Evolutionary conservation across 495 filamentous ascomycete genomes (phyloP), one percentile per base, ranked within the genome.

Genomic region (Melanomma pulvis-pyrius): DNA sequence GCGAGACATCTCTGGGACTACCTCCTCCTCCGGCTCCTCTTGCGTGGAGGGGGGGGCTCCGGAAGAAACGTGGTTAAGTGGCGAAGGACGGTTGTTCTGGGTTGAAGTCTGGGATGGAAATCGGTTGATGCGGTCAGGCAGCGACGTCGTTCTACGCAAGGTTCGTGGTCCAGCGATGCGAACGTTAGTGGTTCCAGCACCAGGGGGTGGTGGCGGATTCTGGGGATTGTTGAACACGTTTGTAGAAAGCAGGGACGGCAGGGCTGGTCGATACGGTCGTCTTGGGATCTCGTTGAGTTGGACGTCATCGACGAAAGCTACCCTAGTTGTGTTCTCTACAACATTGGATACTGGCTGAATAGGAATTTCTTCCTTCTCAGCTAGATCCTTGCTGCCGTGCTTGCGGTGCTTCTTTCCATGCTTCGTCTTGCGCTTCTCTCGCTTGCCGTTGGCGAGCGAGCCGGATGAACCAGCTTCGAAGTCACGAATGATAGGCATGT

Each of bases 71-170:
- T 36, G 54, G 39, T 24, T 61, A 17, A 63, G 47, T 24, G 44
- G n/a, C 4, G 61, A 24, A 13, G 62, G 59, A 72, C 60, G 73
- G 66, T 74, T 81, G 70, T 75, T 77, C 39, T 77, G 73, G 52
- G 54, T 73, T 62, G 54, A 34, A 3, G 39, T 44, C 34, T 70
- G 74, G 57, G 71, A 63, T 21, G 34, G 28, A 15, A 53, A 47
- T 36, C 85, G 84, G 71, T 83, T 86, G 29, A 90, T 83, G 17
- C 84, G 81, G 65, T 88, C 88, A 0, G 92, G 92, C 2, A 96
- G 82, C 0, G 92, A 96, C 71, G 86, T 90, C 29, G 90, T 91
- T 49, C 92, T 84, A 32, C 90, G 87, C 13, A 96, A 83, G 29
- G 85, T 84, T 5, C 83, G 79, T 13, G 83, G 81, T 17, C 81